These are phyloP conservation scores for Calocybe indica DNA, from an alignment of 768 basidiomycete species.

Conservation along the genomic window DNA sequence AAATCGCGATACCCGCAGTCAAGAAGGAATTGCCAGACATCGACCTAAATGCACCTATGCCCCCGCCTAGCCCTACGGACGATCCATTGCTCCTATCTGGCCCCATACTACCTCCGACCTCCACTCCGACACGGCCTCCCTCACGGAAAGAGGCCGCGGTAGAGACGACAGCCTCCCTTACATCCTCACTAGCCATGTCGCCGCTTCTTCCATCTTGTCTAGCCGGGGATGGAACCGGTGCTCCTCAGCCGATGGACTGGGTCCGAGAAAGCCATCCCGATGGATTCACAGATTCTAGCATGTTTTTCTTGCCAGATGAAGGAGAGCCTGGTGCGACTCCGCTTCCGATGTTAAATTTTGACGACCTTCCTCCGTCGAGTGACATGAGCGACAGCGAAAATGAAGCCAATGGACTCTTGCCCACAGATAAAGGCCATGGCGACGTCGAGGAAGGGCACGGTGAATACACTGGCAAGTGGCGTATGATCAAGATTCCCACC, in stretches of 20 bases:
- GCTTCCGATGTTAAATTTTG: constrained; percentile 23
- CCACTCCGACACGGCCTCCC: constrained; percentile 13
- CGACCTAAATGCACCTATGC: constrained; percentile 50
- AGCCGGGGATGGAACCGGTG: constrained; percentile 5
- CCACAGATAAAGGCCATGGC: neutral
- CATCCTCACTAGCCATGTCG: constrained; percentile 1
- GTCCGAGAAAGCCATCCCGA: constrained; percentile 7
- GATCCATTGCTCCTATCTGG: constrained; percentile 66
- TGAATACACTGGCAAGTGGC: constrained; percentile 66
- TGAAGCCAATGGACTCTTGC: constrained; percentile 1
- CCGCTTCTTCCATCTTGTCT: constrained; percentile 15
- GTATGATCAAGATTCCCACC: constrained; percentile 47
- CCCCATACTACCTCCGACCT: constrained; percentile 23
- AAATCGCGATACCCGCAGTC: constrained; percentile 20
- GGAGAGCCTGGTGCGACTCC: constrained; percentile 20
- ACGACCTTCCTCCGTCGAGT: constrained; percentile 15
- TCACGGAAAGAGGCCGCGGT: constrained; percentile 10
- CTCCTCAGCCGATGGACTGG: constrained; percentile 16
- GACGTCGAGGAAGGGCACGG: constrained; percentile 37
- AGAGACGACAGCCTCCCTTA: constrained; percentile 16
- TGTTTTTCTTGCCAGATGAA: constrained; percentile 24
- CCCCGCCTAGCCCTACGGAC: constrained; percentile 70
- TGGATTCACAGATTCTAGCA: constrained; percentile 12
- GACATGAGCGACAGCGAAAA: constrained; percentile 31
- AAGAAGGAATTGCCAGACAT: constrained; percentile 68